phyloP scores from a whole-genome alignment of 352 stramenopile species.

The Globisporangium abappressorium region DNA sequence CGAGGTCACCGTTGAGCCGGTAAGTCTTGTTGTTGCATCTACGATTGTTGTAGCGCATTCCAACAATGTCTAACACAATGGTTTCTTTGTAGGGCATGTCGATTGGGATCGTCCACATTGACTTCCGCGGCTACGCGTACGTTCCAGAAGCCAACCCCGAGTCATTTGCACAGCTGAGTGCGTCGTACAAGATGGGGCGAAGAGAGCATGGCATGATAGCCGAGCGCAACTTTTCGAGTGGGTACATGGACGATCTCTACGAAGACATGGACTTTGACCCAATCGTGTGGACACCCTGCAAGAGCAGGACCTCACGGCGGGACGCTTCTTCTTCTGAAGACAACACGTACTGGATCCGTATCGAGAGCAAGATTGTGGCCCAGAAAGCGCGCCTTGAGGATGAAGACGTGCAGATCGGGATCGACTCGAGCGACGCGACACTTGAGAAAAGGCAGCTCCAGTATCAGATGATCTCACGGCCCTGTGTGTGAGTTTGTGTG shows the following conservation, averaged over 20 bases:
- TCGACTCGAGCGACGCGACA: constrained; percentile 28
- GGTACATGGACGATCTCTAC: constrained; percentile 26
- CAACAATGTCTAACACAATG: neutral
- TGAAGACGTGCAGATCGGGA: constrained; percentile 27
- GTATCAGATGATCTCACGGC: constrained; percentile 26
- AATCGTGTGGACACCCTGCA: constrained; percentile 27
- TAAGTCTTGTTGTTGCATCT: constrained; percentile 3
- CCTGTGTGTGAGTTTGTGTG: constrained; percentile 12
- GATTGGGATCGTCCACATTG: constrained; percentile 31
- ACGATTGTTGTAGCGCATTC: neutral
- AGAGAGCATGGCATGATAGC: neutral
- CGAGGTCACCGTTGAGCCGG: constrained; percentile 21
- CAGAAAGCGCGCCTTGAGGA: constrained; percentile 15
- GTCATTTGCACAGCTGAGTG: constrained; percentile 13
- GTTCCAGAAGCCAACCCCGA: constrained; percentile 13
- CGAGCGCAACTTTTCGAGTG: constrained; percentile 16
- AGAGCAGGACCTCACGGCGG: neutral
- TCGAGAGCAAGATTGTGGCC: constrained; percentile 23
- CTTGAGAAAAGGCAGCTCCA: constrained; percentile 24
- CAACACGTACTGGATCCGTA: constrained; percentile 26
- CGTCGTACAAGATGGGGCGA: constrained; percentile 22
- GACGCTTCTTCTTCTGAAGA: neutral
- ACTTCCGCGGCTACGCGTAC: constrained; percentile 30
- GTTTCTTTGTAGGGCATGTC: constrained; percentile 27
- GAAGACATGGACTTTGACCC: constrained; percentile 23